These are phyloP conservation scores for Fonsecaea nubica DNA, from an alignment of 2,329 filamentous ascomycete species.

Conservation along the genomic window DNA sequence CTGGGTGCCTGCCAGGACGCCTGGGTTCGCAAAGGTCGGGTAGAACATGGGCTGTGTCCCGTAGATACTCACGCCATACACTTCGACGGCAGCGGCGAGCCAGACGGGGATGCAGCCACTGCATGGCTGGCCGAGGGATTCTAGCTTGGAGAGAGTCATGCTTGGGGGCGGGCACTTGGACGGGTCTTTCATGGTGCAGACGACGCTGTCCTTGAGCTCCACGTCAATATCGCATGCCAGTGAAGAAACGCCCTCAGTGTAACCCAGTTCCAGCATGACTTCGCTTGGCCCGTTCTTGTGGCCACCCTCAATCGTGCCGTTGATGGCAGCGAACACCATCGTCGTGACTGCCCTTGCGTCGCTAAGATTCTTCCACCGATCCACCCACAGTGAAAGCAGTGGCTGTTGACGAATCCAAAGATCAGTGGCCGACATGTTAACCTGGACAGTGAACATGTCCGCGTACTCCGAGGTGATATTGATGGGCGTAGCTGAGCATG, in stretches of 20 bases:
- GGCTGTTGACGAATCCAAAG: constrained; percentile 6
- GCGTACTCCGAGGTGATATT: constrained; percentile 1
- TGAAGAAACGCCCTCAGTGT: constrained; percentile 1
- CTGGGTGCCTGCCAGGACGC: neutral
- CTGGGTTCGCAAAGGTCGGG: constrained; percentile 2
- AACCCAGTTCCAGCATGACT: neutral
- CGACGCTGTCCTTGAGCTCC: constrained; percentile 7
- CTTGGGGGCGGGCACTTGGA: constrained; percentile 6
- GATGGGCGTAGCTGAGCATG: neutral
- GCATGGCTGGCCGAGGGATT: neutral
- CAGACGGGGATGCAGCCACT: constrained; percentile 8
- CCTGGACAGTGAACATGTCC: constrained; percentile 7
- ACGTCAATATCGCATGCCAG: constrained; percentile 8
- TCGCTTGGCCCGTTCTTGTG: constrained; percentile 6
- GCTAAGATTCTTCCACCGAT: neutral
- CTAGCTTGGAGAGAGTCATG: neutral
- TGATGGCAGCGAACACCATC: constrained; percentile 4
- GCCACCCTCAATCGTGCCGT: constrained; percentile 5
- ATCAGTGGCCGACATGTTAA: neutral
- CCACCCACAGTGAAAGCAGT: neutral
- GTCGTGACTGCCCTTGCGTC: constrained; percentile 7
- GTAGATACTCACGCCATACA: constrained; percentile 2
- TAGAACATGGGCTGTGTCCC: constrained; percentile 9
- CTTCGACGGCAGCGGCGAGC: constrained; percentile 2
- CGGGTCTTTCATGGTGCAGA: constrained; percentile 4